Conservation (phyloP, 768 basidiomycete genomes). For the Cystofilobasidium ferigula region DNA sequence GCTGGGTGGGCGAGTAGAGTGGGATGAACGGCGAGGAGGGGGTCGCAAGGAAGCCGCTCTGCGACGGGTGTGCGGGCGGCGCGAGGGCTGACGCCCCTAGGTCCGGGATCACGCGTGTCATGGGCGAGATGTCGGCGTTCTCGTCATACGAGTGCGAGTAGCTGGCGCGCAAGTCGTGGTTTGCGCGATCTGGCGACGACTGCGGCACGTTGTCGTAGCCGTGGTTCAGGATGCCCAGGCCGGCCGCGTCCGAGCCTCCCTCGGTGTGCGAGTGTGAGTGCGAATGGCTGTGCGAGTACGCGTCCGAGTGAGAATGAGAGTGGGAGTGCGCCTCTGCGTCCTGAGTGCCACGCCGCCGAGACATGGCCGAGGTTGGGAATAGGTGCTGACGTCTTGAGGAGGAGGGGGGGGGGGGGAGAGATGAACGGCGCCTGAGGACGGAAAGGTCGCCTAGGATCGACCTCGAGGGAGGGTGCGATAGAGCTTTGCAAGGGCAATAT, state of each 20-base stretch:
- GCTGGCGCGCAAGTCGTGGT: neutral
- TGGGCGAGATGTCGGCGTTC: neutral
- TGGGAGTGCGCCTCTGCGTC: neutral
- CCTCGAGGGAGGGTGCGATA: no score
- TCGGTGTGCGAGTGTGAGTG: constrained; percentile 1
- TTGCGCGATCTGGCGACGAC: neutral
- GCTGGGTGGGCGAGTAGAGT: neutral
- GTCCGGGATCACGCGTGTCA: neutral
- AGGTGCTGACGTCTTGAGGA: no score
- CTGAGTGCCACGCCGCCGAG: neutral
- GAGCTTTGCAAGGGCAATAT: no score
- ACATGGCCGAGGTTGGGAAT: neutral
- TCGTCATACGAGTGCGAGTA: neutral
- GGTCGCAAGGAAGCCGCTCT: neutral
- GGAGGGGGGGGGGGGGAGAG: no score
- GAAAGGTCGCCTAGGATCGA: no score
- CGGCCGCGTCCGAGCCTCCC: neutral
- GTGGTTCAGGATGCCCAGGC: constrained; percentile 5
- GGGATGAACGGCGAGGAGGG: constrained; percentile 14
- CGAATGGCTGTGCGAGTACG: neutral
- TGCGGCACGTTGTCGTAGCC: neutral
- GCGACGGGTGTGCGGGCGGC: neutral
- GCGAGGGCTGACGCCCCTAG: neutral
- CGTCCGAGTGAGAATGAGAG: neutral
- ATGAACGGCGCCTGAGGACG: no score